These are phyloP conservation scores for Ophiostoma australiae DNA, from an alignment of 2,329 filamentous ascomycete species.

Conservation along the genomic window DNA sequence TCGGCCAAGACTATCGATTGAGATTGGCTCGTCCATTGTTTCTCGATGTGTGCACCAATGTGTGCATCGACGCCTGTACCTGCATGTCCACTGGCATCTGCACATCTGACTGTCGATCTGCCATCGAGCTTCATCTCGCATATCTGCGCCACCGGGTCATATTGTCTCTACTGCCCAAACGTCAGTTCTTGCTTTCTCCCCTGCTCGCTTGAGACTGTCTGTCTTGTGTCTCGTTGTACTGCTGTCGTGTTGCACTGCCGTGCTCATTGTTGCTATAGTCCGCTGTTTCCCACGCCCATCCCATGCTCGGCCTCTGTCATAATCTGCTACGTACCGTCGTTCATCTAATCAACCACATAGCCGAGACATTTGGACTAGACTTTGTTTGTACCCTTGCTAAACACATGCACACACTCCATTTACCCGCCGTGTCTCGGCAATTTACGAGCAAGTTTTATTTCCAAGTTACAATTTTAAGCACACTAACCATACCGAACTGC, in stretches of 20 bases:
- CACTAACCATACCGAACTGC: conserved; percentile 58
- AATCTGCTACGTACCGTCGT: background rate
- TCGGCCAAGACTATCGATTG: background rate
- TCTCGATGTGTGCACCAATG: background rate
- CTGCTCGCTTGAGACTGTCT: background rate
- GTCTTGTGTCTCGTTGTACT: background rate
- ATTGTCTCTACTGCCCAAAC: background rate
- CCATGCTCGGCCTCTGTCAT: background rate
- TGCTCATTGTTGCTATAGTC: background rate
- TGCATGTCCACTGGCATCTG: background rate
- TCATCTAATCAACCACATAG: background rate
- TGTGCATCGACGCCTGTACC: background rate
- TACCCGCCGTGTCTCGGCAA: conserved; percentile 1
- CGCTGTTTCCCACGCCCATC: background rate
- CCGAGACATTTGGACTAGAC: background rate
- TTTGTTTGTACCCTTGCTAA: background rate
- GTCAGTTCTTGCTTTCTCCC: background rate
- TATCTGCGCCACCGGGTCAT: background rate
- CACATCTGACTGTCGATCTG: background rate
- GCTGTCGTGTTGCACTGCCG: background rate
- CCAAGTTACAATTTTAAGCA: background rate
- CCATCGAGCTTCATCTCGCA: background rate
- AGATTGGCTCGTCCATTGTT: background rate
- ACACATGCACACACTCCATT: background rate
- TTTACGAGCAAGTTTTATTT: background rate